Evolutionary conservation across 495 filamentous ascomycete genomes (phyloP).

Genomic region (Cladorrhinum samala): DNA sequence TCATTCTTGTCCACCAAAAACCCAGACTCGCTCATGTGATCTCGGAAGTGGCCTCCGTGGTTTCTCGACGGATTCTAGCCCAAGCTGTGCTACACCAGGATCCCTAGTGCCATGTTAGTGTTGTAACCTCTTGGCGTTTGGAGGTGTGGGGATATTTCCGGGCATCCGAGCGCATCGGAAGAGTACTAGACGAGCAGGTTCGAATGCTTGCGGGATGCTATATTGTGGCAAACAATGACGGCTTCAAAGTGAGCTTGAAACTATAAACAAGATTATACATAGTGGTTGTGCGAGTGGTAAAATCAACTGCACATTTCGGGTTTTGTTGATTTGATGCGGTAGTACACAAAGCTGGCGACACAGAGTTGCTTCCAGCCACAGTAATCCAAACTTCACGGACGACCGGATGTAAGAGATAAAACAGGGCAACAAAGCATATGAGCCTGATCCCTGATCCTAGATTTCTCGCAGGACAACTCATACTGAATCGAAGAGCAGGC

Average conservation of each 20-base stretch:
- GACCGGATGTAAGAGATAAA: neutral
- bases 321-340: neutral
- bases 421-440: too few species aligned
- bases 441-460: too few species aligned
- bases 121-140: neutral
- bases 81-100: constrained; percentile 5
- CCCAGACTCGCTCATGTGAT: constrained; percentile 19
- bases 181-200: too few species aligned
- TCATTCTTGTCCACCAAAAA: neutral
- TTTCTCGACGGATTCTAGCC: constrained; percentile 7
- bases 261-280: too few species aligned
- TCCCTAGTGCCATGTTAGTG: neutral
- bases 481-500: too few species aligned
- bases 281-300: too few species aligned
- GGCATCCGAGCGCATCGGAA: neutral
- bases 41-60: constrained; percentile 15
- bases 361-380: neutral
- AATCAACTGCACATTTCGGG: too few species aligned
- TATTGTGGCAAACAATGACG: too few species aligned
- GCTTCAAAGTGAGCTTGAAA: too few species aligned
- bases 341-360: neutral
- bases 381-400: neutral
- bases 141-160: neutral
- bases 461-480: too few species aligned
- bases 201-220: too few species aligned